A percentile compares a stretch with the other conserved stretches of the same genome.
These are phyloP conservation scores for Lotmaria passim DNA, from an alignment of 208 protist genomes.

Conservation along the genomic window DNA sequence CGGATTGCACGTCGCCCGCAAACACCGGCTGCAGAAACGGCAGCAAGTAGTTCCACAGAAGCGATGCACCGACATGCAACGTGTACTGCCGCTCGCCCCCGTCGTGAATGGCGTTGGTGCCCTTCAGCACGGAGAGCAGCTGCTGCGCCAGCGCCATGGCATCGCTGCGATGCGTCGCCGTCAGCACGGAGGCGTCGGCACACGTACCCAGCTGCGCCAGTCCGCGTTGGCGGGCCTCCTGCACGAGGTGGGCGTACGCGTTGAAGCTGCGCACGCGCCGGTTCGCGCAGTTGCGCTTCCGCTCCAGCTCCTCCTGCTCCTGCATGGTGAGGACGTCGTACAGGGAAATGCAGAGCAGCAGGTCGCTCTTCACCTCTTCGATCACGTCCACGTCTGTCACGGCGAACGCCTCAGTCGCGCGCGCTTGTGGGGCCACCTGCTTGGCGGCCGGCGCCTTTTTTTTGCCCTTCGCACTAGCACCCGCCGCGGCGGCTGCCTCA, in stretches of 20 bases:
- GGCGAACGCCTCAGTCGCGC: slow-evolving; percentile 23
- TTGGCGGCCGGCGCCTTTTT: slow-evolving; percentile 23
- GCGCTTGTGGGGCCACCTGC: slow-evolving; percentile 19
- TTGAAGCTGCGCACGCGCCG: slow-evolving; percentile 56
- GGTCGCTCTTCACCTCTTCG: slow-evolving; percentile 75
- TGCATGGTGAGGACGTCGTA: slow-evolving; percentile 38
- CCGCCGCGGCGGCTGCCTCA: slow-evolving; percentile 5
- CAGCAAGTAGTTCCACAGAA: slow-evolving; percentile 80
- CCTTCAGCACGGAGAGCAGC: slow-evolving; percentile 66
- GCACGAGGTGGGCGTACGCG: slow-evolving; percentile 35
- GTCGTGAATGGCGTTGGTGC: slow-evolving; percentile 65
- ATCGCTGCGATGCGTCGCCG: slow-evolving; percentile 30
- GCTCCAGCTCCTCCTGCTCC: slow-evolving; percentile 23
- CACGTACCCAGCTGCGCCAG: slow-evolving; percentile 11
- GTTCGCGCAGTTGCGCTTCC: slow-evolving; percentile 30
- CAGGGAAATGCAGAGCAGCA: slow-evolving; percentile 70
- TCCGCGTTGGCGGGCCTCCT: slow-evolving; percentile 5
- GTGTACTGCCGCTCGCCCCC: slow-evolving; percentile 69
- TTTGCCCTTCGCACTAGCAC: slow-evolving; percentile 7
- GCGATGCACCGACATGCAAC: slow-evolving; percentile 55
- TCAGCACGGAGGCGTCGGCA: slow-evolving; percentile 59
- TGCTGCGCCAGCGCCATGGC: slow-evolving; percentile 44
- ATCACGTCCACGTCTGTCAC: slow-evolving; percentile 50
- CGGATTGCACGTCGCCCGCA: slow-evolving; percentile 21
- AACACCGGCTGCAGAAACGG: slow-evolving; percentile 38